These are phyloP conservation scores for Dipodascopsis tothii DNA, from an alignment of 805 yeast species.

Conservation along the genomic window DNA sequence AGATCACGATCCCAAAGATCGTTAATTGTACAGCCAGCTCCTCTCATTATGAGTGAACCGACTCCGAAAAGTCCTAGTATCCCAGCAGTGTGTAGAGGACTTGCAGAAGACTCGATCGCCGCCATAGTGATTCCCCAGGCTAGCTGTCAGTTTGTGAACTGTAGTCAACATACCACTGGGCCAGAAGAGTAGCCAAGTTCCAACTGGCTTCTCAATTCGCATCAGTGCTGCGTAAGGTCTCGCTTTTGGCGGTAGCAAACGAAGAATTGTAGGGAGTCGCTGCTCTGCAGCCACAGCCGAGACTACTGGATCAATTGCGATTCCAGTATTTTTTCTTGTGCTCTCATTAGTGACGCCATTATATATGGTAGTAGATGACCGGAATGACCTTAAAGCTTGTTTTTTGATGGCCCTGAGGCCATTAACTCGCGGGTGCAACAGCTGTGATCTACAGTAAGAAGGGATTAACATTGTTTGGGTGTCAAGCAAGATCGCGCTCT, in stretches of 20 bases:
- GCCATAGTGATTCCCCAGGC: constrained; percentile 92
- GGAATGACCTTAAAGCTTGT: no score
- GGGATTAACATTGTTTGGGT: no score
- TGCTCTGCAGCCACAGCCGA: not conserved
- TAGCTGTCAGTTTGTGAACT: not conserved
- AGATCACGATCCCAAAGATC: constrained; percentile 78
- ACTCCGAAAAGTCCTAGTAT: constrained; percentile 66
- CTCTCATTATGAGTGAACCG: constrained; percentile 89
- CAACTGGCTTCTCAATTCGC: constrained; percentile 94
- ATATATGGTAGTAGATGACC: no score
- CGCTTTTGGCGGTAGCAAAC: constrained; percentile 54
- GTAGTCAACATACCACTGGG: constrained; percentile 48
- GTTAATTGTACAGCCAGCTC: constrained; percentile 95
- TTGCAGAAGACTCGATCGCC: constrained; percentile 59
- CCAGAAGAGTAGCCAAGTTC: constrained; percentile 70
- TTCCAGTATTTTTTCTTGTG: no score
- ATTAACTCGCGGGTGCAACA: no score
- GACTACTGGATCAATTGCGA: not conserved
- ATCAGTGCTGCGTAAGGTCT: constrained; percentile 88
- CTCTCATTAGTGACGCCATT: no score
- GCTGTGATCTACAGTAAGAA: no score
- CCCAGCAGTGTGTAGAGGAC: constrained; percentile 51
- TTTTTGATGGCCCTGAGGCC: no score
- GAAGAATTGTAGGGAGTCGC: not conserved
- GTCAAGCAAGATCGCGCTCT: no score